Evolutionary conservation across 2,329 filamentous ascomycete species (phyloP).

Genomic region (Phialophora macrospora): DNA sequence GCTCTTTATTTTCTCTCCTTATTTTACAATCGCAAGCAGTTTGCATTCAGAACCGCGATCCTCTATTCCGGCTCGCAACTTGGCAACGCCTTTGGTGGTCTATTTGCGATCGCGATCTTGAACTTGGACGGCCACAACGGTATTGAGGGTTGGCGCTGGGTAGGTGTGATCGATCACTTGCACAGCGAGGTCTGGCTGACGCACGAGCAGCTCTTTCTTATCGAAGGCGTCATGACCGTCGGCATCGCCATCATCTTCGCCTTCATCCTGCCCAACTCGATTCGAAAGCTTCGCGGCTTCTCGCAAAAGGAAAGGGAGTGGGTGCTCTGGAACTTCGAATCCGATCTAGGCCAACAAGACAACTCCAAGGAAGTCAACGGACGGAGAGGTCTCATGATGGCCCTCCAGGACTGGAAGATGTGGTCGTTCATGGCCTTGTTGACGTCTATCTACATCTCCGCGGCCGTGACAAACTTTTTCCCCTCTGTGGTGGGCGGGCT

Average conservation of each 20-base stretch:
- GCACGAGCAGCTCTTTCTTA: slow-evolving; percentile 66
- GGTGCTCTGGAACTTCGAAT: slow-evolving; percentile 49
- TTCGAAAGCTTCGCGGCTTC: slow-evolving; percentile 64
- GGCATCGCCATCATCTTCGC: slow-evolving; percentile 62
- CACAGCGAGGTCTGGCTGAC: slow-evolving; percentile 41
- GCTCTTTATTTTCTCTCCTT: slow-evolving; percentile 48
- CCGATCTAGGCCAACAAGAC: slow-evolving; percentile 33
- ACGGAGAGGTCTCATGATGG: slow-evolving; percentile 42
- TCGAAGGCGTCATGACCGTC: slow-evolving; percentile 70
- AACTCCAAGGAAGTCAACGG: slow-evolving; percentile 41
- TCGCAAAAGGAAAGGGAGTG: slow-evolving; percentile 61
- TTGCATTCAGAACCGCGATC: slow-evolving; percentile 65
- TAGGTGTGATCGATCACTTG: slow-evolving; percentile 4
- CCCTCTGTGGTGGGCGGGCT: slow-evolving; percentile 72
- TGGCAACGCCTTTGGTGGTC: slow-evolving; percentile 65
- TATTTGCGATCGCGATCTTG: slow-evolving; percentile 63
- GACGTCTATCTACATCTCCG: slow-evolving; percentile 49
- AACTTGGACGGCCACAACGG: slow-evolving; percentile 62
- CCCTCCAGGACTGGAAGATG: slow-evolving; percentile 45
- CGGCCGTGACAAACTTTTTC: slow-evolving; percentile 70
- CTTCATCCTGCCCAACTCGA: slow-evolving; percentile 70
- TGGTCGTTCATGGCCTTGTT: slow-evolving; percentile 47
- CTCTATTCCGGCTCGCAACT: slow-evolving; percentile 62
- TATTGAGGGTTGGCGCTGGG: slow-evolving; percentile 64
- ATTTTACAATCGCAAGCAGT: slow-evolving; percentile 50